A percentile compares a stretch with the other conserved stretches of the same genome.
Conservation (phyloP, 1,139 yeast species). For the Zygotorulaspora mrakii region DNA sequence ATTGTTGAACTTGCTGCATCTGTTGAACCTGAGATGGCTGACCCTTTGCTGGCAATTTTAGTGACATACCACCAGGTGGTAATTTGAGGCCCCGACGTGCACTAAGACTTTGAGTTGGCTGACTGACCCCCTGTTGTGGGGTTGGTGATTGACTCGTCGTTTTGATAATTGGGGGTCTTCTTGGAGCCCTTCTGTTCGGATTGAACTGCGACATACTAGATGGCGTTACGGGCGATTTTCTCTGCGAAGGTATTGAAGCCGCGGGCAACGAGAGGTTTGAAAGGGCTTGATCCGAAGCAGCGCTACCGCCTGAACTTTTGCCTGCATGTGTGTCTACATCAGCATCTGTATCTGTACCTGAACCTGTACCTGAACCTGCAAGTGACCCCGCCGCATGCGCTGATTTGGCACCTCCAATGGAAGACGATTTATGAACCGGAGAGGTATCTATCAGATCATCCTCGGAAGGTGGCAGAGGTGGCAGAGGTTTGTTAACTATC, state of each 20-base stretch:
- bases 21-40: conserved; percentile 9
- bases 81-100: conserved; percentile 37
- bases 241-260: background rate
- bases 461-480: conserved; percentile 28
- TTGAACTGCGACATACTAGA: conserved; percentile 19
- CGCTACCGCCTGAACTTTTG: background rate
- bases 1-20: conserved; percentile 11
- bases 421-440: too few relatives aligned
- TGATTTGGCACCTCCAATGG: too few relatives aligned
- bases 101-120: conserved; percentile 34
- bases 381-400: too few relatives aligned
- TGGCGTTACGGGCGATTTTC: conserved; percentile 6
- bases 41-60: conserved; percentile 25
- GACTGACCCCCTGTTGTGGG: conserved; percentile 8
- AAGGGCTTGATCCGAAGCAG: background rate
- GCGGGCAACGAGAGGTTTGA: background rate
- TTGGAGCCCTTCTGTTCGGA: conserved; percentile 30
- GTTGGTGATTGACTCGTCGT: conserved; percentile 6
- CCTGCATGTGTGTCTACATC: background rate
- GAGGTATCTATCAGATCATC: conserved; percentile 9
- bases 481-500: conserved; percentile 34
- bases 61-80: conserved; percentile 36
- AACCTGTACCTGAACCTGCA: too few relatives aligned
- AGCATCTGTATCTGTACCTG: too few relatives aligned
- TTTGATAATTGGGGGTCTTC: conserved; percentile 20